Percentiles rank a stretch among this genome's conserved stretches.
phyloP scores from a whole-genome alignment of 768 basidiomycete species.

The Mycena amicta region DNA sequence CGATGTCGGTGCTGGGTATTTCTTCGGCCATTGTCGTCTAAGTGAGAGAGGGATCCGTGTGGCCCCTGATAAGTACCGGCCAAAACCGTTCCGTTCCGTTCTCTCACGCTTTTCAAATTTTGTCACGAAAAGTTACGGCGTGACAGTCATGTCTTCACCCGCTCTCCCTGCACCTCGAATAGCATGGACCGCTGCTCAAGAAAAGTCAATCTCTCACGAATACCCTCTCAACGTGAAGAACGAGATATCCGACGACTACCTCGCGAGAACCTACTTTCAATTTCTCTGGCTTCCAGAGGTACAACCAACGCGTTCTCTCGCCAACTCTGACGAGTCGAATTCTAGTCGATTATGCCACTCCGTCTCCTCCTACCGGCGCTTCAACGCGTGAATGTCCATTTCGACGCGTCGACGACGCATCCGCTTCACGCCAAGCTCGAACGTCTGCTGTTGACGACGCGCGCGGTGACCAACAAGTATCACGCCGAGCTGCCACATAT shows the following conservation, averaged over 20 bases:
- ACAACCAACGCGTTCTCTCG: constrained; percentile 16
- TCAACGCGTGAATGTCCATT: constrained; percentile 47
- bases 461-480: constrained; percentile 59
- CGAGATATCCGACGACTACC: constrained; percentile 58
- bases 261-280: constrained; percentile 69
- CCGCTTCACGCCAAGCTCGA: constrained; percentile 62
- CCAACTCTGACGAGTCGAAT: constrained; percentile 1
- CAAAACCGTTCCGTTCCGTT: too few species aligned
- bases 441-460: constrained; percentile 64
- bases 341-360: constrained; percentile 74
- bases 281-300: constrained; percentile 82
- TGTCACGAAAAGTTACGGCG: background rate
- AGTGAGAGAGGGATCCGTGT: too few species aligned
- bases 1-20: constrained; percentile 79
- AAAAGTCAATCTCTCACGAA: constrained; percentile 56
- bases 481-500: constrained; percentile 63
- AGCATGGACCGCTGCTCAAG: constrained; percentile 60
- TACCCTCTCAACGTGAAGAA: constrained; percentile 53
- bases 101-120: too few species aligned
- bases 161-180: constrained; percentile 1
- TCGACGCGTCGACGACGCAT: constrained; percentile 37
- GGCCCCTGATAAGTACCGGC: too few species aligned
- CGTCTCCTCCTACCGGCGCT: constrained; percentile 57
- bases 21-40: constrained; percentile 59
- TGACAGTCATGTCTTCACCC: constrained; percentile 7